Conservation (phyloP, 2,329 filamentous ascomycete species). For the Dryadomyces sulphureus region DNA sequence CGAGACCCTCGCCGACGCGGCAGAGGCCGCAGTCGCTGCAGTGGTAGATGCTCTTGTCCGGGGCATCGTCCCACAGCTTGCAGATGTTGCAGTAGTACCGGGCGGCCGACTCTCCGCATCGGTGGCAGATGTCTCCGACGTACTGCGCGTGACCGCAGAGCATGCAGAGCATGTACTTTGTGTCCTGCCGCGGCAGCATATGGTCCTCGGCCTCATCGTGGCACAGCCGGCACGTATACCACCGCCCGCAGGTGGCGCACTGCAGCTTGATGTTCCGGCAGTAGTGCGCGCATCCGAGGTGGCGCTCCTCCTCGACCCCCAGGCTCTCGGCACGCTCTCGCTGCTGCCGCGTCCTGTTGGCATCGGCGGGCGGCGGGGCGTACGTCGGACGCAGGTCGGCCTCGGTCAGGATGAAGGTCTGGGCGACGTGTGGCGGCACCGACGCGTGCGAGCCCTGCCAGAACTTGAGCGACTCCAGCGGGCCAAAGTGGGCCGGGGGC, state of each 20-base stretch:
- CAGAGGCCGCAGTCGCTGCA: constrained; percentile 95
- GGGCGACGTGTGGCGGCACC: constrained; percentile 18
- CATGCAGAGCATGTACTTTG: constrained; percentile 97
- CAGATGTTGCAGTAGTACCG: constrained; percentile 90
- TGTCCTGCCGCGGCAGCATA: constrained; percentile 63
- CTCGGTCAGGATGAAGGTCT: constrained; percentile 36
- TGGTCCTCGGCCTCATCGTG: constrained; percentile 77
- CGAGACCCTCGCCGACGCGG: constrained; percentile 73
- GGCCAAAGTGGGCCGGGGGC: constrained; percentile 21
- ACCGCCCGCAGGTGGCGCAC: constrained; percentile 75
- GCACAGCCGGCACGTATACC: constrained; percentile 92
- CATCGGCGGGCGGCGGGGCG: constrained; percentile 33
- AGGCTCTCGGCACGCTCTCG: constrained; percentile 11
- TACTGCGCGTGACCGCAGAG: constrained; percentile 73
- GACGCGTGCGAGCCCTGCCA: constrained; percentile 31
- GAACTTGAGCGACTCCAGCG: constrained; percentile 40
- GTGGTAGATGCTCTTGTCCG: constrained; percentile 85
- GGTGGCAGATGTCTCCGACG: constrained; percentile 61
- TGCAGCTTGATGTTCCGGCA: constrained; percentile 92
- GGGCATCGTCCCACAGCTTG: constrained; percentile 94
- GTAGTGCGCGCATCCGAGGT: constrained; percentile 81
- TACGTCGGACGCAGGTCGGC: constrained; percentile 56
- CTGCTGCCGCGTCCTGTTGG: constrained; percentile 31
- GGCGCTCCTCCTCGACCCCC: constrained; percentile 12
- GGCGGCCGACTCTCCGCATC: constrained; percentile 63